Evolutionary conservation across 768 basidiomycete genomes (phyloP).

Genomic region (Rhodosporidiobolus sp.): DNA sequence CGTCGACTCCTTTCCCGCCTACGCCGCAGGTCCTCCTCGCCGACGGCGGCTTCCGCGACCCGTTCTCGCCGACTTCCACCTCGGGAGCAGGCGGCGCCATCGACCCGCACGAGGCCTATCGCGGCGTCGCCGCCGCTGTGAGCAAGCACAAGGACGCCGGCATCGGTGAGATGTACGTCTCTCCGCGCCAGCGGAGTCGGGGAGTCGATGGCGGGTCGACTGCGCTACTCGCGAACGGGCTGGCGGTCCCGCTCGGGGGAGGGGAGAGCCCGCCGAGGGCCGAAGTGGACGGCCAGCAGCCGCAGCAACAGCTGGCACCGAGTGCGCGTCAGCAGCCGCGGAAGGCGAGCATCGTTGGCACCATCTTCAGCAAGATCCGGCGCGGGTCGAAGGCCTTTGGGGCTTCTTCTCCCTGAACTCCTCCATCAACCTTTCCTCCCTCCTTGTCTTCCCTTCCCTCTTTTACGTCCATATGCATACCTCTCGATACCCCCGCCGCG

Average conservation of each 20-base stretch:
- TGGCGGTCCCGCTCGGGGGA: no score
- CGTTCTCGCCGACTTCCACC: background rate
- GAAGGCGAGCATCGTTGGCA: background rate
- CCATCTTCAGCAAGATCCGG: background rate
- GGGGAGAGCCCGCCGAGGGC: no score
- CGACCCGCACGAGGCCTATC: background rate
- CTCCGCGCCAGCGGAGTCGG: background rate
- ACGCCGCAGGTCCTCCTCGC: background rate
- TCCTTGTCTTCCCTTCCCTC: background rate
- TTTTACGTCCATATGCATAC: no score
- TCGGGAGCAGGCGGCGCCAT: background rate
- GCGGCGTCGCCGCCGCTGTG: background rate
- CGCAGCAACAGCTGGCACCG: no score
- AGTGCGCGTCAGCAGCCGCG: background rate
- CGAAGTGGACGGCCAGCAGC: no score
- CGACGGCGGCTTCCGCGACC: background rate
- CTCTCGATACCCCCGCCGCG: no score
- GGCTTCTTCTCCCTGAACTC: background rate
- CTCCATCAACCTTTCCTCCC: background rate
- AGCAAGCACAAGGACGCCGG: background rate
- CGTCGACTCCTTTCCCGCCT: background rate
- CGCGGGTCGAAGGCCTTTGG: background rate
- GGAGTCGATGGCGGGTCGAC: background rate
- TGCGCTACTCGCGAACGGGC: background rate
- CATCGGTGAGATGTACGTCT: background rate